Conservation (phyloP, 2,329 filamentous ascomycete species). For the Xylariaceae sp. region DNA sequence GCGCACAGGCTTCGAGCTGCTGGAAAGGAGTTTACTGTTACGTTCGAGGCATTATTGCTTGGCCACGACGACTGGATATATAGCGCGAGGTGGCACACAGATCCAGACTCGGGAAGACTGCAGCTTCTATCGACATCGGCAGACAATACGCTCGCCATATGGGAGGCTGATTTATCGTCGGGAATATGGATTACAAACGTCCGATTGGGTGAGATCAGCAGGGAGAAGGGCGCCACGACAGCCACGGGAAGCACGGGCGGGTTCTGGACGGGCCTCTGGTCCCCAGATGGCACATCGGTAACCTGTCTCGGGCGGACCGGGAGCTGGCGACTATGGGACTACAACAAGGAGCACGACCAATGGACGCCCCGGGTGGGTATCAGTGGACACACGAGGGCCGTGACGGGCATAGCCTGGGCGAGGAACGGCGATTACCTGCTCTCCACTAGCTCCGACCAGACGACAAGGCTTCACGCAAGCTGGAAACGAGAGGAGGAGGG, state of each 20-base stretch:
- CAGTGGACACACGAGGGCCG: slow-evolving; percentile 81
- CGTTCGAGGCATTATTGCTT: slow-evolving; percentile 90
- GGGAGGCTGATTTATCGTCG: slow-evolving; percentile 82
- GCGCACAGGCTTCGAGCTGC: slow-evolving; percentile 74
- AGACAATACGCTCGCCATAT: slow-evolving; percentile 92
- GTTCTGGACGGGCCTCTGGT: slow-evolving; percentile 96
- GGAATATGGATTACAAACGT: slow-evolving; percentile 91
- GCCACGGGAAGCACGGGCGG: slow-evolving; percentile 95
- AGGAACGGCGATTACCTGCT: slow-evolving; percentile 81
- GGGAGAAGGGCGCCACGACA: slow-evolving; percentile 93
- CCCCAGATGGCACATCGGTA: slow-evolving; percentile 74
- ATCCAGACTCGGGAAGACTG: slow-evolving; percentile 55
- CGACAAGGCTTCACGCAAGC: slow-evolving; percentile 81
- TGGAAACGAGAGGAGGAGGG: slow-evolving; percentile 67
- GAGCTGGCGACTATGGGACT: slow-evolving; percentile 88
- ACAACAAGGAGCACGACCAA: slow-evolving; percentile 62
- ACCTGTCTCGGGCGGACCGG: slow-evolving; percentile 88
- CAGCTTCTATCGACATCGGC: slow-evolving; percentile 89
- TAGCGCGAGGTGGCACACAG: slow-evolving; percentile 75
- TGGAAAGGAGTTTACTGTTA: slow-evolving; percentile 74
- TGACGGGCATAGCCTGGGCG: slow-evolving; percentile 85
- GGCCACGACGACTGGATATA: slow-evolving; percentile 99
- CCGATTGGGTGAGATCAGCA: slow-evolving; percentile 89
- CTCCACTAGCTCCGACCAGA: slow-evolving; percentile 91
- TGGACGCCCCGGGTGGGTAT: slow-evolving; percentile 82